Evolutionary conservation across 2,329 filamentous ascomycete species (phyloP), one percentile per base, ranked within the genome.

Genomic region (Pestalotiopsis sp.): DNA sequence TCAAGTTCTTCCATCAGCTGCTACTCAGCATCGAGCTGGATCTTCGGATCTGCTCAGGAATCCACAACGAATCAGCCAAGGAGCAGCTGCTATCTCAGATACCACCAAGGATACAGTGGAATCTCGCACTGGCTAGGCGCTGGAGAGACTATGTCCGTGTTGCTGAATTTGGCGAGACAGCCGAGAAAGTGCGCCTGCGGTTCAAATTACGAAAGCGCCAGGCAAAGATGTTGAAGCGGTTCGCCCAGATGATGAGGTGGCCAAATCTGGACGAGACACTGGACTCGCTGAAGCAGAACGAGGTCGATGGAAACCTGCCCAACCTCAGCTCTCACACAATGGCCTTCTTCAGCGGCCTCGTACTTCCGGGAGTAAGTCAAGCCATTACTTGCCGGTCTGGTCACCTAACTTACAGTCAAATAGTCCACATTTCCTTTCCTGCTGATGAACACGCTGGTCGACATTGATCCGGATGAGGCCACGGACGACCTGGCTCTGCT

Each of bases 391-490:
- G 17, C n/a, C 14, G 17, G 5, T 20, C 7, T 13, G 39, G 11
- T 9, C 7, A 38, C 13, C 25, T 7, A 27, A 39, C 52, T 60
- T 41, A 45, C 55, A 13, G 12, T 1, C 13, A 7, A 9, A 36
- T 69, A 87, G 85, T 81, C 85, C 3, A 90, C 88, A 0, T 88
- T 93, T 60, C 91, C 92, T 2, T 94, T 92, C 80, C 85, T 93
- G 49, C 89, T 93, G 60, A 94, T 94, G 91, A 94, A 93, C 76
- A 88, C 91, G 3, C 84, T 94, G 58, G 90, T 94, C 71, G 92
- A 94, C 76, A 88, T 92, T 73, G 92, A 94, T 74, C 89, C 89
- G 2, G 91, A 93, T 75, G 85, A 85, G 3, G 89, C 89, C 3
- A 89, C 88, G 4, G 88, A 91, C 70, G 83, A 89, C 7, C 85